Base-by-base conservation (phyloP, 169 alveolate species). In the Toxoplasma gondii region DNA sequence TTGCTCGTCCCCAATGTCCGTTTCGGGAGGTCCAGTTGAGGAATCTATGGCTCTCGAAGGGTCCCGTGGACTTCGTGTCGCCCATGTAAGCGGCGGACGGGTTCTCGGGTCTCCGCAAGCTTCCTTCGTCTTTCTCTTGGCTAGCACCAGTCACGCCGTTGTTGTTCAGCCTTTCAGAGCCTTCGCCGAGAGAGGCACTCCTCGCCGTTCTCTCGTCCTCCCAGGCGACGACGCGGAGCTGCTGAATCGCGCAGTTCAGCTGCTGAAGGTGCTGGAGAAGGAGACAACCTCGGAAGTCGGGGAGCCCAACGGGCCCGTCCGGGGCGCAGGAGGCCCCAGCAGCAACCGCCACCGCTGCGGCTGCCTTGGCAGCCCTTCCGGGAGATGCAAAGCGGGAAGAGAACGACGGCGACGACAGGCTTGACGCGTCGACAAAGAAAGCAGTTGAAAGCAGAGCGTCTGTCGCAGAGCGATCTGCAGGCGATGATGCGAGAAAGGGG, bases 241-340 rank as follows among this genome's bases (percentile, higher is more conserved):
- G 69, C 64, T 82, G 90, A 31, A 82, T 43, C 31, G 90, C 90
- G 90, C 90, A 82, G 90, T 82, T 82, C 12, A 82, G 90, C 64
- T 82, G 90, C 90, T 82, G 90, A 22, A 82, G 64, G 64, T 82
- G 90, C 90, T 82, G 90, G 19, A 82, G 64, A 36, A 82, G n/a
- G 31, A 82, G 64, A 31, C 90, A 82, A 19, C 90, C 54, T 10
- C 90, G 53, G 44, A 82, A 22, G 36, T 82, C 90, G 1, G 90
- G 90, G 38, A 82, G 69, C 38, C 90, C 90, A 41, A 82, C 90
- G 36, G 90, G 90, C 53, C 90, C 90, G 64, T 82, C 90, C 7
- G 90, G 90, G 58, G 41, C 90, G 67, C 54, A 43, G 31, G 90
- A 82, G n/a, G 90, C 90, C 64, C 90, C 90, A 5, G 90, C 90